Conservation (phyloP, 306 rosid genomes). For the Crotalaria pallida region DNA sequence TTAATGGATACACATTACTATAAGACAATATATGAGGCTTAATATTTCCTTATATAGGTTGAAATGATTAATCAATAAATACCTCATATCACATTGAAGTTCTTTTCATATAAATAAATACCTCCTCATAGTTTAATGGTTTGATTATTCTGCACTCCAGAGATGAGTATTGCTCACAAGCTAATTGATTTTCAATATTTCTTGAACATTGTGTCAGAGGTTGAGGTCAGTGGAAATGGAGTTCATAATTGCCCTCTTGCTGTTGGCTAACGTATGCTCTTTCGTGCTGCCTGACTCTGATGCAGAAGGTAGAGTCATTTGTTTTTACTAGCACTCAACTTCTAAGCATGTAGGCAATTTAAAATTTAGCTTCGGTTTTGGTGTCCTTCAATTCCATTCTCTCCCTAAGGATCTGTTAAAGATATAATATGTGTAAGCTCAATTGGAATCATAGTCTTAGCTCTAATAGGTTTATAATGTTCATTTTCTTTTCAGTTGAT, state of each 20-base stretch:
- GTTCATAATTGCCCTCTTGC: slow-evolving; percentile 28
- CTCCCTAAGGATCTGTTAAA: background rate
- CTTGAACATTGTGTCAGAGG: slow-evolving; percentile 11
- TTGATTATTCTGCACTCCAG: slow-evolving; percentile 30
- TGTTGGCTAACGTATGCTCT: slow-evolving; percentile 39
- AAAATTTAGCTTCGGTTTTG: background rate
- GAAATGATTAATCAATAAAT: background rate
- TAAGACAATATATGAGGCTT: too few relatives aligned
- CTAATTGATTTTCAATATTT: slow-evolving; percentile 17
- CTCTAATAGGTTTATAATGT: slow-evolving; percentile 17
- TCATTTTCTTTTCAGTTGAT: slow-evolving; percentile 52
- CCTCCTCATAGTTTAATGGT: slow-evolving; percentile 10
- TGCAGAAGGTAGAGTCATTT: slow-evolving; percentile 52
- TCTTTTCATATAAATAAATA: background rate
- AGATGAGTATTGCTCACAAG: slow-evolving; percentile 26
- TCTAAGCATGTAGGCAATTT: background rate
- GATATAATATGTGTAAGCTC: too few relatives aligned
- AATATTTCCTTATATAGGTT: too few relatives aligned
- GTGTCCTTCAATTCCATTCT: background rate
- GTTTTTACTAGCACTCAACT: background rate
- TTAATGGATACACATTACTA: too few relatives aligned
- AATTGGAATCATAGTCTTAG: background rate
- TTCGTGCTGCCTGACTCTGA: slow-evolving; percentile 48
- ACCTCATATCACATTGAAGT: background rate
- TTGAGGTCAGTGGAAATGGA: slow-evolving; percentile 49